Base-by-base conservation (phyloP, 106 monocot species). In the Agapanthus africanus region DNA sequence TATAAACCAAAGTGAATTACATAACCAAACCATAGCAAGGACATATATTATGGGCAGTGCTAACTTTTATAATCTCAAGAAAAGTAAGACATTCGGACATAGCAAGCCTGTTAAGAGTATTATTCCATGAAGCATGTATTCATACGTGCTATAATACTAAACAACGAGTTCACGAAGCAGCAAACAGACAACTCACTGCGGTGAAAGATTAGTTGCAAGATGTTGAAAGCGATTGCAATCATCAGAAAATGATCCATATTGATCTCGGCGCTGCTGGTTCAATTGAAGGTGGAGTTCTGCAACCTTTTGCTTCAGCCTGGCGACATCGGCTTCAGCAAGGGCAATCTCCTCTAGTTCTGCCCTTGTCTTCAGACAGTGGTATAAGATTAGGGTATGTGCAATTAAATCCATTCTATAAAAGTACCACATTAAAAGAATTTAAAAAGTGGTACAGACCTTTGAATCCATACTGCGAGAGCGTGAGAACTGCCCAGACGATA, bases 301-400 rank as follows among this genome's bases (percentile, higher is more conserved):
- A 65, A 93, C 97, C 81, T 99, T 99, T 50, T 99, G 89, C 63
- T 99, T 99, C 61, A 99, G 73, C 77, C 92, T 90, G 14, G 97
- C 90, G 56, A 99, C 97, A 85, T 99, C 97, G 66, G 92, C 92
- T 79, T 99, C 97, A 65, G 97, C 97, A 52, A 99, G 84, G 30
- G 97, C 92, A 76, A 99, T 99, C 81, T 99, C 97, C 87, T 99
- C 92, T 16, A 99, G 83, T 66, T 99, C 97, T 54, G 97, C 92
- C 80, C 90, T 90, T 69, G 97, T 99, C 97, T 99, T 80, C 36
- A 83, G 40, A 67, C 33, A 59, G 21, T 42, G 34, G 31, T 37
- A 54, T 40, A 63, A 31, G 51, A 57, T 8, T 23, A 11, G 0
- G 67, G 39, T 68, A 57, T 27, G 21, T 61, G 21, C 52, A 38